Evolutionary conservation across 495 filamentous ascomycete genomes (phyloP).

Genomic region (Trichodelitschia bisporula): DNA sequence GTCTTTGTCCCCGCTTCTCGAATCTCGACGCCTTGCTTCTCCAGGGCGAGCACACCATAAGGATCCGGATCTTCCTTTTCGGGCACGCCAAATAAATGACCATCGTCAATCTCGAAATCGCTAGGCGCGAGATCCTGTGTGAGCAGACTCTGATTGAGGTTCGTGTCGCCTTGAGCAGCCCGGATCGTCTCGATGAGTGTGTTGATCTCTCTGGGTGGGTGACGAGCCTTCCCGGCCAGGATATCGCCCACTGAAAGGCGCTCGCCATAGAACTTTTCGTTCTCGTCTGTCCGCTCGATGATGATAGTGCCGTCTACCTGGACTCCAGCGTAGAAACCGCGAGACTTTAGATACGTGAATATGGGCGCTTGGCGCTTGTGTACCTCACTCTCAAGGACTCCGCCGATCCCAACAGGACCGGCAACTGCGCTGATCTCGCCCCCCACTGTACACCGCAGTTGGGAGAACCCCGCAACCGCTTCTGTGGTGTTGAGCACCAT

Average conservation of each 20-base stretch:
- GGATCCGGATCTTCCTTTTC: conserved; percentile 62
- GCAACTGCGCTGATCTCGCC: conserved; percentile 52
- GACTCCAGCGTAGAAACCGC: conserved; percentile 61
- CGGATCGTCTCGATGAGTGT: conserved; percentile 58
- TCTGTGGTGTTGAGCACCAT: conserved; percentile 68
- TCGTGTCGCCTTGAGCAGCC: conserved; percentile 48
- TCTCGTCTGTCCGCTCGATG: conserved; percentile 69
- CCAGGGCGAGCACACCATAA: conserved; percentile 64
- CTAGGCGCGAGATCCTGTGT: conserved; percentile 46
- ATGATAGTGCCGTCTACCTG: conserved; percentile 66
- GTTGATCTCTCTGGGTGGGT: conserved; percentile 34
- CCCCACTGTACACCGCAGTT: conserved; percentile 50
- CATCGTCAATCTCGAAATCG: conserved; percentile 35
- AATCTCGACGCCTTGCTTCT: conserved; percentile 65
- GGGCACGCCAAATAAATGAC: conserved; percentile 45
- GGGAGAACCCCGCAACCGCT: conserved; percentile 59
- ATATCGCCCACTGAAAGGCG: conserved; percentile 56
- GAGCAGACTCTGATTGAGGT: too few species aligned
- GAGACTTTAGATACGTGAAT: conserved; percentile 72
- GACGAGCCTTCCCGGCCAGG: conserved; percentile 48
- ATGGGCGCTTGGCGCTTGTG: conserved; percentile 48
- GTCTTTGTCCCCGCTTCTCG: conserved; percentile 54
- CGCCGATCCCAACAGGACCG: conserved; percentile 56
- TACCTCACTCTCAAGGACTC: conserved; percentile 46
- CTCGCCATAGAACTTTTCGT: conserved; percentile 63